These are phyloP conservation scores for Calonectria multiphialidica DNA, from an alignment of 2,329 filamentous ascomycete genomes.

Conservation along the genomic window DNA sequence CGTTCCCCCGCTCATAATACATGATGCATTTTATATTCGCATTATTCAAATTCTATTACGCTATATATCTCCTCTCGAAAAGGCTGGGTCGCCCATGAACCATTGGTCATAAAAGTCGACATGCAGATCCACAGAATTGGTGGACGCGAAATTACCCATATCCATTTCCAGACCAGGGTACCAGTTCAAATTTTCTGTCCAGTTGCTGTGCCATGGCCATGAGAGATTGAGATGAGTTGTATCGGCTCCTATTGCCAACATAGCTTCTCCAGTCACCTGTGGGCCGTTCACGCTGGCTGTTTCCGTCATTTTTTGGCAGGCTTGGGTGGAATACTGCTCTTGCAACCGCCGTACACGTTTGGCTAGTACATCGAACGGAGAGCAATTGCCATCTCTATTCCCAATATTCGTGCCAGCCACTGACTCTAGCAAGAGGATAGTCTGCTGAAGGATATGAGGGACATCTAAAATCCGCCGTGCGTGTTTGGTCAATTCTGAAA, in stretches of 20 bases:
- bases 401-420: slow-evolving; percentile 13
- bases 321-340: slow-evolving; percentile 31
- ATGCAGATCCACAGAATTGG: slow-evolving; percentile 30
- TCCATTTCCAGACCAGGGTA: slow-evolving; percentile 24
- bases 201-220: slow-evolving; percentile 4
- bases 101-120: background rate
- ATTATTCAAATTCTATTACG: too few relatives aligned
- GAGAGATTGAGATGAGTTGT: background rate
- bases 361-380: slow-evolving; percentile 39
- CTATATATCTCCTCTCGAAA: too few relatives aligned
- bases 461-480: slow-evolving; percentile 44
- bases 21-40: too few relatives aligned
- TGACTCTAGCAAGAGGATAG: slow-evolving; percentile 41
- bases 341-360: slow-evolving; percentile 32
- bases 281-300: background rate
- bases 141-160: slow-evolving; percentile 30
- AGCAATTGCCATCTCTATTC: slow-evolving; percentile 1
- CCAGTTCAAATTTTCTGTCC: slow-evolving; percentile 17
- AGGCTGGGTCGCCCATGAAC: background rate
- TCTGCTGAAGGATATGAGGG: slow-evolving; percentile 42
- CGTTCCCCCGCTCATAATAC: too few relatives aligned
- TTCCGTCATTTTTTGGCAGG: background rate
- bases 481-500: slow-evolving; percentile 36
- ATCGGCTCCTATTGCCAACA: background rate
- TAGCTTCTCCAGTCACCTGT: background rate